These are phyloP conservation scores for Pleodorina starrii DNA, from an alignment of 139 green algal genomes.

Conservation along the genomic window DNA sequence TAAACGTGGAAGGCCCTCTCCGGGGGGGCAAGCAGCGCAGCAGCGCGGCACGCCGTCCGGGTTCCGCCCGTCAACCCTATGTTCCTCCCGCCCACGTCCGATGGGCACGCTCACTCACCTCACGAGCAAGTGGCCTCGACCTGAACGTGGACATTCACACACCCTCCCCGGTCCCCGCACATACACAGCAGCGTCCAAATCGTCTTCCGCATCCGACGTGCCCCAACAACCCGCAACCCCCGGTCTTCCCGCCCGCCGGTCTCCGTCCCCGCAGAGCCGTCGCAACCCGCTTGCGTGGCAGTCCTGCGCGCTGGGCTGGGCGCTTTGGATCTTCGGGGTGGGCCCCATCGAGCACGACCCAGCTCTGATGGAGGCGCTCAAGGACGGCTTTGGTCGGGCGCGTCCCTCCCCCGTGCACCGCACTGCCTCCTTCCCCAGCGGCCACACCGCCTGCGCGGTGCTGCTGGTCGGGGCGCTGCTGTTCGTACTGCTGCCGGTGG, in stretches of 20 bases:
- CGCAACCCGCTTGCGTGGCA: not conserved
- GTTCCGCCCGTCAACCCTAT: too few species aligned
- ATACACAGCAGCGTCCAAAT: not conserved
- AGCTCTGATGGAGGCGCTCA: conserved; percentile 10
- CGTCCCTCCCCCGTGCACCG: conserved; percentile 41
- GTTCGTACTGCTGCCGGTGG: conserved; percentile 46
- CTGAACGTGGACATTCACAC: not conserved
- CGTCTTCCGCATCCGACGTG: not conserved
- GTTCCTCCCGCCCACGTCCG: too few species aligned
- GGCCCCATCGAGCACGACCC: conserved; percentile 48
- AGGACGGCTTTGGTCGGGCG: conserved; percentile 8
- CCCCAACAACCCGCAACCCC: not conserved
- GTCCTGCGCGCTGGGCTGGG: not conserved
- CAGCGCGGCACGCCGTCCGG: too few species aligned
- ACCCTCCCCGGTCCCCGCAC: not conserved
- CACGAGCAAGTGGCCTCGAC: not conserved
- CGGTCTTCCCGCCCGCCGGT: too few species aligned
- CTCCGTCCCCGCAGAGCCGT: conserved; percentile 1
- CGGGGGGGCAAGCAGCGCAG: too few species aligned
- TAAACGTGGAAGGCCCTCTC: not conserved
- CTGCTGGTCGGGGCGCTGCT: conserved; percentile 29
- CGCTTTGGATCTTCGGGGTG: not conserved
- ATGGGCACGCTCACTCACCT: not conserved
- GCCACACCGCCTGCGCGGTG: conserved; percentile 23
- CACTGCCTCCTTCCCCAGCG: conserved; percentile 45